phyloP scores from a whole-genome alignment of 352 stramenopile species.

The Phytophthora agathidicida region DNA sequence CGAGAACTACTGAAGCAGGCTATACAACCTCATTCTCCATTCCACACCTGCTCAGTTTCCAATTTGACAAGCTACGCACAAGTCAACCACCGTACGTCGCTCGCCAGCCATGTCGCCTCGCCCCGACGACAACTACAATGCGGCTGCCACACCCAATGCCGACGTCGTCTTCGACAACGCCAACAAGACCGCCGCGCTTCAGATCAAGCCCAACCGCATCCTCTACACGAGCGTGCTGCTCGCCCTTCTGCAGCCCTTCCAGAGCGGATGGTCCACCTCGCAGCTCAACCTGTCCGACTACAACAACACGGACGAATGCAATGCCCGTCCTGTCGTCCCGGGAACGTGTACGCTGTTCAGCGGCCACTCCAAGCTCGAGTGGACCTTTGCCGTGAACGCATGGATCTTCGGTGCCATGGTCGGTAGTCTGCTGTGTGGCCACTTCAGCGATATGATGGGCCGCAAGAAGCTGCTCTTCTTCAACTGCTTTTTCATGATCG shows the following conservation, averaged over 20 bases:
- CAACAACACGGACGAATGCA: slow-evolving; percentile 55
- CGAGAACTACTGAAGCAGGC: no score
- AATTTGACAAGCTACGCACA: slow-evolving; percentile 13
- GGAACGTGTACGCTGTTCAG: slow-evolving; percentile 48
- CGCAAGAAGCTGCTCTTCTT: slow-evolving; percentile 34
- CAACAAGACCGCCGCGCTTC: slow-evolving; percentile 22
- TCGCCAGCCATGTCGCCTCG: slow-evolving; percentile 13
- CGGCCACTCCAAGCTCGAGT: slow-evolving; percentile 43
- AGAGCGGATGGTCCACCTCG: slow-evolving; percentile 61
- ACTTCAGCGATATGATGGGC: slow-evolving; percentile 37
- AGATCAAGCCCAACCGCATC: slow-evolving; percentile 39
- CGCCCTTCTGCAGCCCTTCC: slow-evolving; percentile 48
- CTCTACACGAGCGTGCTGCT: slow-evolving; percentile 53
- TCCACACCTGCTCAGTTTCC: slow-evolving; percentile 12
- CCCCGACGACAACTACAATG: slow-evolving; percentile 9
- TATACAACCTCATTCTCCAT: no score
- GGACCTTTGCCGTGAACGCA: slow-evolving; percentile 30
- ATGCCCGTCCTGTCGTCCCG: slow-evolving; percentile 37
- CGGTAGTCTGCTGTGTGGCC: slow-evolving; percentile 43
- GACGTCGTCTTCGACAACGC: slow-evolving; percentile 19
- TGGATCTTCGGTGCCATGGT: slow-evolving; percentile 67
- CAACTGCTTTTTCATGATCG: slow-evolving; percentile 45
- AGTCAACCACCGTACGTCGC: not conserved
- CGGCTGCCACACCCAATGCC: slow-evolving; percentile 13
- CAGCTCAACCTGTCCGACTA: slow-evolving; percentile 73